Evolutionary conservation across 1,284 basidiomycete species (phyloP).

Genomic region (Pseudomicrostroma phylloplanum): DNA sequence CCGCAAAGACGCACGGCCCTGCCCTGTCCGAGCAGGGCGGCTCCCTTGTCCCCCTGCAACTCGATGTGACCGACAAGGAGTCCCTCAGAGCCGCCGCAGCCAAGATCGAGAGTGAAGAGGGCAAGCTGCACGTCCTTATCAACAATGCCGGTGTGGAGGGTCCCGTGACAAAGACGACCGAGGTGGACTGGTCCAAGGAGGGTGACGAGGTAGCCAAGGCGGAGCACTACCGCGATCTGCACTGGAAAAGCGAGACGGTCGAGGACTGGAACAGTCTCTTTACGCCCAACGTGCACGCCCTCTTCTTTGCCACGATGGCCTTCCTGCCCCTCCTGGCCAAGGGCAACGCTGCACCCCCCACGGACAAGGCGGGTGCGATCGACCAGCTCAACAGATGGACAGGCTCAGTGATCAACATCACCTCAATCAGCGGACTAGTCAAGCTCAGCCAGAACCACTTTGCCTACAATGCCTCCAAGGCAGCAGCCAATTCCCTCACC

Average conservation of each 20-base stretch:
- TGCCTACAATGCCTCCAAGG: constrained; percentile 40
- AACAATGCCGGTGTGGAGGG: constrained; percentile 44
- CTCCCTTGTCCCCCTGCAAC: constrained; percentile 18
- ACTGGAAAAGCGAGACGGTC: neutral
- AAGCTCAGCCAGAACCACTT: constrained; percentile 27
- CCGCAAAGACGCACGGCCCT: constrained; percentile 15
- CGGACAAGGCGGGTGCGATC: neutral
- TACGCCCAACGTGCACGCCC: constrained; percentile 22
- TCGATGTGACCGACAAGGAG: constrained; percentile 25
- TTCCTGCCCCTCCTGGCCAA: constrained; percentile 33
- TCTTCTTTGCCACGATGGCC: constrained; percentile 40
- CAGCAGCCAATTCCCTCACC: constrained; percentile 37
- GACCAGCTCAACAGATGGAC: constrained; percentile 12
- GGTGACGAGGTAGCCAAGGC: constrained; percentile 15
- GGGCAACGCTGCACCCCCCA: constrained; percentile 17
- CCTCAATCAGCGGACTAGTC: constrained; percentile 28
- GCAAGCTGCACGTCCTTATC: constrained; percentile 31
- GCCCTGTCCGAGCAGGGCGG: constrained; percentile 6
- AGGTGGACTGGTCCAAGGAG: neutral
- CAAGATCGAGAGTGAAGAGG: constrained; percentile 14
- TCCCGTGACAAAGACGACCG: constrained; percentile 22
- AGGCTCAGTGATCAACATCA: constrained; percentile 31
- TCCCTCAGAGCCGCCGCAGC: constrained; percentile 15
- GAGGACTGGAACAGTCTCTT: constrained; percentile 29
- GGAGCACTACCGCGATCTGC: constrained; percentile 18